Conservation (phyloP, 2,329 filamentous ascomycete species). For the Microcyclosporella mali region DNA sequence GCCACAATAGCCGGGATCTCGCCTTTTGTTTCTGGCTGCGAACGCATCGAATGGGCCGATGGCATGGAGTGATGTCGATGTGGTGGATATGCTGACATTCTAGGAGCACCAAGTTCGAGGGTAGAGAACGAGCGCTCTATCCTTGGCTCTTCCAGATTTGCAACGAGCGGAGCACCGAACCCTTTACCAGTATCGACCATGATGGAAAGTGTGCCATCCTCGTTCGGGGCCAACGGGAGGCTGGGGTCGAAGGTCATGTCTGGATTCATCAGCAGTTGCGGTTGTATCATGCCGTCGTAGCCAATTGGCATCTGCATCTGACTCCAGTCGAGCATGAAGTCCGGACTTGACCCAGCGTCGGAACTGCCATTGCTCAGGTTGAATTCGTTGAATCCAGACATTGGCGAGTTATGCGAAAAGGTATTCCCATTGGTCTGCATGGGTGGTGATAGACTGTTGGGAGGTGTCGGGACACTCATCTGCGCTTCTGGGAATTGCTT, state of each 20-base stretch:
- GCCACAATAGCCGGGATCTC: slow-evolving; percentile 45
- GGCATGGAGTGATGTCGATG: slow-evolving; percentile 33
- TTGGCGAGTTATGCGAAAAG: slow-evolving; percentile 40
- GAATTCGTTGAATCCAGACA: slow-evolving; percentile 44
- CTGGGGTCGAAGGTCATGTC: slow-evolving; percentile 42
- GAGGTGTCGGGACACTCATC: slow-evolving; percentile 28
- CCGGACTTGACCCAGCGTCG: slow-evolving; percentile 39
- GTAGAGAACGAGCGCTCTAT: slow-evolving; percentile 44
- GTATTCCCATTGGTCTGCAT: slow-evolving; percentile 17
- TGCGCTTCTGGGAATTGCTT: slow-evolving; percentile 39
- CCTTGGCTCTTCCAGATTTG: slow-evolving; percentile 43
- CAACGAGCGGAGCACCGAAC: slow-evolving; percentile 34
- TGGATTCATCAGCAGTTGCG: slow-evolving; percentile 39
- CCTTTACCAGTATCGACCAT: slow-evolving; percentile 34
- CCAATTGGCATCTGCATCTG: slow-evolving; percentile 41
- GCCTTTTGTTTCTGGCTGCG: slow-evolving; percentile 17
- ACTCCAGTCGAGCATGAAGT: slow-evolving; percentile 46
- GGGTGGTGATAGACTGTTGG: slow-evolving; percentile 21
- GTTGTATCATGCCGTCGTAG: slow-evolving; percentile 39
- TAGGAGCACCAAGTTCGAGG: slow-evolving; percentile 38
- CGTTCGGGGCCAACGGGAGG: slow-evolving; percentile 32
- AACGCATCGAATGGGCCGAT: slow-evolving; percentile 12
- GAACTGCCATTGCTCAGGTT: slow-evolving; percentile 34
- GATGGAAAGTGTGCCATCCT: slow-evolving; percentile 40
- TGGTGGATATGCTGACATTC: slow-evolving; percentile 37